Evolutionary conservation across 176 grass and related monocot species (phyloP).

Genomic region (Paspalum notatum): DNA sequence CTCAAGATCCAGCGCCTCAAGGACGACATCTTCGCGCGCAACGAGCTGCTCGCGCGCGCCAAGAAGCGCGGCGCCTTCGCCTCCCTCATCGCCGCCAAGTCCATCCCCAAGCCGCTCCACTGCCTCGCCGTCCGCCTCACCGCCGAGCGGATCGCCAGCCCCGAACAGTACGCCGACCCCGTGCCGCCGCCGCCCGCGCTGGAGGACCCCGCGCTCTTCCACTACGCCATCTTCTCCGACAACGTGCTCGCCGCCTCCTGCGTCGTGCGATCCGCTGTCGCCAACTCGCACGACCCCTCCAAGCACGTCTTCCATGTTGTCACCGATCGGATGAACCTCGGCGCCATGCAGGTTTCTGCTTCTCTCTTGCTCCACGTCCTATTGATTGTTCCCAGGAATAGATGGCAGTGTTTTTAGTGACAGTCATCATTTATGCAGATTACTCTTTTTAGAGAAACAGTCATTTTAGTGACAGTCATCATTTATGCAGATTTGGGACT

Average conservation of each 20-base stretch:
- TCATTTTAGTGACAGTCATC: neutral
- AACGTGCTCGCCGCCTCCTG: conserved; percentile 97
- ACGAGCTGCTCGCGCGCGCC: conserved; percentile 84
- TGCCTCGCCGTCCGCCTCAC: conserved; percentile 96
- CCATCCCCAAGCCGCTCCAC: conserved; percentile 93
- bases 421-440: no score
- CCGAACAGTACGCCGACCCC: conserved; percentile 68
- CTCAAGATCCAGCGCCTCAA: conserved; percentile 99
- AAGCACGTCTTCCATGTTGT: conserved; percentile 97
- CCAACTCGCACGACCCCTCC: conserved; percentile 70
- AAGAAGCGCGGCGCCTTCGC: conserved; percentile 96
- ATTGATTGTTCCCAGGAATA: no score
- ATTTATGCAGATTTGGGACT: neutral
- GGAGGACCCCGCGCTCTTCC: conserved; percentile 78
- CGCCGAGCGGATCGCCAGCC: conserved; percentile 78
- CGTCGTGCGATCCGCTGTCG: conserved; percentile 87
- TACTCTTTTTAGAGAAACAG: neutral
- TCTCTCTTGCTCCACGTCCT: no score
- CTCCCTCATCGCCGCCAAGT: conserved; percentile 95
- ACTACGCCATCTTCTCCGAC: conserved; percentile 99
- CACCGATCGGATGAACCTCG: conserved; percentile 98
- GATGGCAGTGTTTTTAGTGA: no score
- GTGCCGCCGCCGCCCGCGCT: conserved; percentile 53
- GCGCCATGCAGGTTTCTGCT: conserved; percentile 84
- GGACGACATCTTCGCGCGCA: conserved; percentile 89